These are phyloP conservation scores for Clavaria fumosa DNA, from an alignment of 768 basidiomycete species.

Conservation along the genomic window DNA sequence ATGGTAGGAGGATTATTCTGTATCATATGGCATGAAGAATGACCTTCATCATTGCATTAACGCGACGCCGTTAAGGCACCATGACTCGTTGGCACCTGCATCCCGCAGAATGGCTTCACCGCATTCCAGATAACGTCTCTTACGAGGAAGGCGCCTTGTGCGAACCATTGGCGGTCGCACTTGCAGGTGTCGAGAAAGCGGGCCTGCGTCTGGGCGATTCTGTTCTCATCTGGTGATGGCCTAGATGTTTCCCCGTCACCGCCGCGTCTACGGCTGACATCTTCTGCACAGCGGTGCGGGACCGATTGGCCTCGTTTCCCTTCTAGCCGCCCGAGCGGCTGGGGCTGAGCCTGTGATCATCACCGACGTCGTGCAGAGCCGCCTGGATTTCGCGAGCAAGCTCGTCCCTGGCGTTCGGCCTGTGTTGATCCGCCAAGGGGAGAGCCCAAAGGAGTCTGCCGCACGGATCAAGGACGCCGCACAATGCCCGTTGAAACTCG, in stretches of 20 bases:
- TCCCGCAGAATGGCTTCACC: slow-evolving; percentile 53
- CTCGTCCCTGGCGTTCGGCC: slow-evolving; percentile 44
- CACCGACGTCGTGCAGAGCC: slow-evolving; percentile 49
- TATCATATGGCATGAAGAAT: neutral
- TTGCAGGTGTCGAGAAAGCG: slow-evolving; percentile 53
- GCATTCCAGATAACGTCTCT: slow-evolving; percentile 42
- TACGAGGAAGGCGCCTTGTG: slow-evolving; percentile 57
- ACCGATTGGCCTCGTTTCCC: slow-evolving; percentile 47
- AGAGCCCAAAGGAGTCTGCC: slow-evolving; percentile 33
- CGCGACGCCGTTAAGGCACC: slow-evolving; percentile 27
- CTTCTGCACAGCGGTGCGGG: slow-evolving; percentile 37
- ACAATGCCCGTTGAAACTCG: slow-evolving; percentile 31
- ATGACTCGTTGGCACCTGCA: slow-evolving; percentile 52
- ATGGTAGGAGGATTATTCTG: slow-evolving; percentile 30
- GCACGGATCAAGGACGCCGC: slow-evolving; percentile 36
- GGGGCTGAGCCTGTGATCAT: slow-evolving; percentile 58
- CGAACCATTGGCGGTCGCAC: slow-evolving; percentile 50
- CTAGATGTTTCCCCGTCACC: slow-evolving; percentile 6
- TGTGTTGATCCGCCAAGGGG: slow-evolving; percentile 34
- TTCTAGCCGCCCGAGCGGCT: slow-evolving; percentile 50
- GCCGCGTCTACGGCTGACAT: neutral
- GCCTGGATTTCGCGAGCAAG: slow-evolving; percentile 50
- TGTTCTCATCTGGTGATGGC: slow-evolving; percentile 49
- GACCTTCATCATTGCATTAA: slow-evolving; percentile 2
- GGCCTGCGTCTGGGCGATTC: slow-evolving; percentile 51